Evolutionary conservation across 257 asterid species (phyloP).

Genomic region (Scutellaria galericulata): DNA sequence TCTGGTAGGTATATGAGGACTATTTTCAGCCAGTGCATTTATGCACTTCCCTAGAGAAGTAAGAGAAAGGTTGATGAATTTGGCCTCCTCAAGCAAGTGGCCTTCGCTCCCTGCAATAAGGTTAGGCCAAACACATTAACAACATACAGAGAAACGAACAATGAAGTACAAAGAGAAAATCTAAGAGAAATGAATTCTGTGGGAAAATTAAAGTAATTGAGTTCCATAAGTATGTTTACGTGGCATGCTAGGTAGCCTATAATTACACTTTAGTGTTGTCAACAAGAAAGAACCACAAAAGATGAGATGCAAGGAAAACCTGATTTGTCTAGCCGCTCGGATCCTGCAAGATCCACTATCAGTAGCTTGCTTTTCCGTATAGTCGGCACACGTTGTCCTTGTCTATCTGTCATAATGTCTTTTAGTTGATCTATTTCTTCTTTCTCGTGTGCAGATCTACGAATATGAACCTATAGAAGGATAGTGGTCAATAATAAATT

Average conservation of each 20-base stretch:
- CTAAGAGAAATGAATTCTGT: neutral
- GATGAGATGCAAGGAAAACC: slow-evolving; percentile 49
- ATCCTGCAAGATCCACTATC: slow-evolving; percentile 96
- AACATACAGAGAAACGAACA: slow-evolving; percentile 14
- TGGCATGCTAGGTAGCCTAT: neutral
- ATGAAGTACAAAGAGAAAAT: slow-evolving; percentile 9
- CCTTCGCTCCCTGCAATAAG: slow-evolving; percentile 86
- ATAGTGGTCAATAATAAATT: slow-evolving; percentile 19
- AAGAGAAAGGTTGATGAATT: slow-evolving; percentile 88
- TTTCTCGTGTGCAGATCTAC: slow-evolving; percentile 53
- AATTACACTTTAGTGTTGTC: neutral
- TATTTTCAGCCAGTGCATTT: slow-evolving; percentile 87
- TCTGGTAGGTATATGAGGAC: slow-evolving; percentile 91
- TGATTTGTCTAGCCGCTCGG: slow-evolving; percentile 85
- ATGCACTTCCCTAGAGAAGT: slow-evolving; percentile 87
- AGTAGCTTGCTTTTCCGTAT: slow-evolving; percentile 86
- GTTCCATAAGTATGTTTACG: slow-evolving; percentile 7
- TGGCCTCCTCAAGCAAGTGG: slow-evolving; percentile 81
- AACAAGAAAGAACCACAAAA: slow-evolving; percentile 1
- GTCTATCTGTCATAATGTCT: slow-evolving; percentile 44
- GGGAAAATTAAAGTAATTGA: neutral
- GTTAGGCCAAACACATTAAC: slow-evolving; percentile 22
- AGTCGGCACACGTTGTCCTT: slow-evolving; percentile 53
- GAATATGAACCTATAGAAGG: slow-evolving; percentile 63
- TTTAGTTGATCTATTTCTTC: slow-evolving; percentile 56